These are phyloP conservation scores for Wilhelminamyces savonicus DNA, from an alignment of 805 yeast genomes.

Conservation along the genomic window DNA sequence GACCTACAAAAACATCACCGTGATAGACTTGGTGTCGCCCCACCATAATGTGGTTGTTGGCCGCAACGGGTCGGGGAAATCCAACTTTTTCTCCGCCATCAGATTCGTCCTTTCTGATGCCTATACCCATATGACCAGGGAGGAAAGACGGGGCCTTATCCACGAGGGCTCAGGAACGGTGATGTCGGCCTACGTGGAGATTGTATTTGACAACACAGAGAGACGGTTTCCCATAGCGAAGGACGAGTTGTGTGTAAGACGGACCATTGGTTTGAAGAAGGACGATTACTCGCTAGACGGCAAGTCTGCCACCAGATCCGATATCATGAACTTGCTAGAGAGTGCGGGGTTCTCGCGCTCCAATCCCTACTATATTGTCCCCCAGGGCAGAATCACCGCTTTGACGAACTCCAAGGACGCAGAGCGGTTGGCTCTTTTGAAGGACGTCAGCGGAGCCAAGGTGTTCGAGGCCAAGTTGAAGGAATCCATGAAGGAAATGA, in stretches of 20 bases:
- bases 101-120: slow-evolving; percentile 90
- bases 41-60: slow-evolving; percentile 81
- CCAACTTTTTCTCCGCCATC: slow-evolving; percentile 92
- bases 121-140: slow-evolving; percentile 74
- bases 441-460: slow-evolving; percentile 93
- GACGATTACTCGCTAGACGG: slow-evolving; percentile 87
- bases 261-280: slow-evolving; percentile 90
- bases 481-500: slow-evolving; percentile 78
- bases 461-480: slow-evolving; percentile 77
- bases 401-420: slow-evolving; percentile 84
- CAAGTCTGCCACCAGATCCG: slow-evolving; percentile 71
- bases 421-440: slow-evolving; percentile 71
- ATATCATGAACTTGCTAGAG: slow-evolving; percentile 75
- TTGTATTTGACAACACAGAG: slow-evolving; percentile 76
- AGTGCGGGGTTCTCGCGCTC: slow-evolving; percentile 88
- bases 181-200: slow-evolving; percentile 89
- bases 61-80: slow-evolving; percentile 93
- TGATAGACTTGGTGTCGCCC: slow-evolving; percentile 71
- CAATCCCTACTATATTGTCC: slow-evolving; percentile 93
- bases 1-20: slow-evolving; percentile 81
- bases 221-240: slow-evolving; percentile 65
- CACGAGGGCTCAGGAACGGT: slow-evolving; percentile 90
- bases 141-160: slow-evolving; percentile 79
- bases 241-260: slow-evolving; percentile 65
- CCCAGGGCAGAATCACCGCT: slow-evolving; percentile 88